Evolutionary conservation across 106 monocot genomes (phyloP).

Genomic region (Platanthera guangdongensis): DNA sequence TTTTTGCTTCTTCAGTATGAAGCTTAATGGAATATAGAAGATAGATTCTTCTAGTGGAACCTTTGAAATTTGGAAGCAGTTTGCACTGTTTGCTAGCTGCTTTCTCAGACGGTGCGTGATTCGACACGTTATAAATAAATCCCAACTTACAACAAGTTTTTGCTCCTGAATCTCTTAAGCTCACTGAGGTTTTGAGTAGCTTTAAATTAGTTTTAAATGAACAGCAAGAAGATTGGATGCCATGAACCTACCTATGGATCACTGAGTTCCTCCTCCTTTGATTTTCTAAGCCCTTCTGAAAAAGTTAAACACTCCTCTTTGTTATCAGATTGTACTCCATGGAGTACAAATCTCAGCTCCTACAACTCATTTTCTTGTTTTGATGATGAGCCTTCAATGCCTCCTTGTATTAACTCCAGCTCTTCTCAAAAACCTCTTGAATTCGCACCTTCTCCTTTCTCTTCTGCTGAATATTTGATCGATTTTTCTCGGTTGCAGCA

Average conservation of each 20-base stretch:
- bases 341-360: background rate
- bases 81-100: background rate
- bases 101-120: background rate
- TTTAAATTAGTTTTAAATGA: slow-evolving; percentile 3
- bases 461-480: slow-evolving; percentile 28
- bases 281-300: slow-evolving; percentile 2
- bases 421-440: slow-evolving; percentile 16
- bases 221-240: slow-evolving; percentile 1
- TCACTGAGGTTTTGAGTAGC: background rate
- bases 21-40: slow-evolving; percentile 5
- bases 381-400: background rate
- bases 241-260: slow-evolving; percentile 1
- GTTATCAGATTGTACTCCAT: background rate
- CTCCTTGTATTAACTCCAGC: background rate
- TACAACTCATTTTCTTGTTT: background rate
- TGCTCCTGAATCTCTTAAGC: background rate
- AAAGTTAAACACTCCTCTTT: slow-evolving; percentile 1
- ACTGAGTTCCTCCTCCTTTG: background rate
- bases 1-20: background rate
- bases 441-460: slow-evolving; percentile 28
- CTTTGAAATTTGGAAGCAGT: slow-evolving; percentile 7
- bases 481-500: slow-evolving; percentile 30
- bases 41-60: slow-evolving; percentile 4
- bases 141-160: background rate
- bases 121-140: background rate